Evolutionary conservation across 2,329 filamentous ascomycete species (phyloP), one percentile per base, ranked within the genome.

Genomic region (Ramularia collo-cygni): DNA sequence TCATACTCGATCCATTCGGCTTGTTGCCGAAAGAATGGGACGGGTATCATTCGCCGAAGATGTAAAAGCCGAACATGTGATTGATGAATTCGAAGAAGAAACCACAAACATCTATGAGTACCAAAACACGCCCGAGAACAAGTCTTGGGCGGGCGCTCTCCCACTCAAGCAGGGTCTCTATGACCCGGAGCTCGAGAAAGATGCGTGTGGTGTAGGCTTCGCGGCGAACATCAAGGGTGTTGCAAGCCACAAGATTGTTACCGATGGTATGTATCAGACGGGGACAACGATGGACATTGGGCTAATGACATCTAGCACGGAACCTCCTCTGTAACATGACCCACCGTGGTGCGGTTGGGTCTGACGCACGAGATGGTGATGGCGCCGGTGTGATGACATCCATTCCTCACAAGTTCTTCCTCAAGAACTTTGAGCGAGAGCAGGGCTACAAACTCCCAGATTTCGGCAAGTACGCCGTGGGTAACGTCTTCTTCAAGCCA

Each of bases 261-360:
- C 85, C 69, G 90, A 96, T 94, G 90, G 86, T 92, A 67, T 71
- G 80, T 68, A 28, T 26, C 15, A 12, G n/a, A 15, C 37, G 10
- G 28, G 26, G n/a, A 35, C 36, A 38, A 28, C 16, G 16, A 28
- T 35, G 37, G 16, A 40, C 37, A 17, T 28, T 27, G 31, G 14
- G 43, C 63, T 68, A 53, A 71, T 62, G 29, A 42, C 30, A 34
- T 9, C 31, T 56, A 92, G 86, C 89, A 53, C 84, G 86, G 53
- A 94, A 89, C 68, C 75, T 98, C 47, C 81, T 98, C 50, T 98
- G 92, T 76, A 96, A 98, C 77, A 98, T 98, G 92, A 96, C 92
- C 75, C 92, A 98, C 74, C 84, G 92, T 65, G 92, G 92, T 74
- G 92, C 92, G 50, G 90, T 96, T 57, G 92, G 92, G 56, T 96